phyloP scores from a whole-genome alignment of 2,329 filamentous ascomycete species.

The Exophiala spinifera region DNA sequence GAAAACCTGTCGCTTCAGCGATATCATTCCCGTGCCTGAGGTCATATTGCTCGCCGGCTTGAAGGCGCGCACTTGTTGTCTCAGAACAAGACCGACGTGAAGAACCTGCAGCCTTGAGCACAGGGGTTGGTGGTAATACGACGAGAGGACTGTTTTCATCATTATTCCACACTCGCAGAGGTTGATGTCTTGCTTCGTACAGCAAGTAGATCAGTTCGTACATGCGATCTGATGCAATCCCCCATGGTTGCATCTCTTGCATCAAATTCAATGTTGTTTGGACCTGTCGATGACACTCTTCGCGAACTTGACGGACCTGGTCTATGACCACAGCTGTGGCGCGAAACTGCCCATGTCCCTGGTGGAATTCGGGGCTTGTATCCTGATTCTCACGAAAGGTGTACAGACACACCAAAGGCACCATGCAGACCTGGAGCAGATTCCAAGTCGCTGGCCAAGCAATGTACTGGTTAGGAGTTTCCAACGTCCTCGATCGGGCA shows the following conservation, averaged over 20 bases:
- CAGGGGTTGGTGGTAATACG: slow-evolving; percentile 2
- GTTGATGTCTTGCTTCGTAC: slow-evolving; percentile 10
- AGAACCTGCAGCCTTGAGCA: not conserved
- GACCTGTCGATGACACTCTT: slow-evolving; percentile 13
- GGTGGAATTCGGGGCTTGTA: not conserved
- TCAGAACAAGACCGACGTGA: too few relatives aligned
- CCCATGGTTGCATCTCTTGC: slow-evolving; percentile 17
- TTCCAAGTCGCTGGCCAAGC: slow-evolving; percentile 24
- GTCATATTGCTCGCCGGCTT: too few relatives aligned
- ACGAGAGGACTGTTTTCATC: slow-evolving; percentile 11
- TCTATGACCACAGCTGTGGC: not conserved
- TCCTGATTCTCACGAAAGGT: slow-evolving; percentile 6
- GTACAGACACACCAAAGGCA: slow-evolving; percentile 20
- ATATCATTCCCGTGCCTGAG: too few relatives aligned
- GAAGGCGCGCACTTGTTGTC: too few relatives aligned
- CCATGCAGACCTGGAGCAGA: slow-evolving; percentile 24
- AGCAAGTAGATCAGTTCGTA: slow-evolving; percentile 10
- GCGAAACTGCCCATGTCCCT: not conserved
- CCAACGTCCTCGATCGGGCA: slow-evolving; percentile 7
- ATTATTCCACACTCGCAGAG: slow-evolving; percentile 16
- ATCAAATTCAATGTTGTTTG: slow-evolving; percentile 7
- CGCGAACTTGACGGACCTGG: slow-evolving; percentile 9
- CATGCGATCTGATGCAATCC: slow-evolving; percentile 11
- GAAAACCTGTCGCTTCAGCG: too few relatives aligned
- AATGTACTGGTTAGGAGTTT: slow-evolving; percentile 17